Evolutionary conservation across 176 grass and related monocot genomes (phyloP), one percentile per base, ranked within the genome.

Genomic region (Oryza coarctata): DNA sequence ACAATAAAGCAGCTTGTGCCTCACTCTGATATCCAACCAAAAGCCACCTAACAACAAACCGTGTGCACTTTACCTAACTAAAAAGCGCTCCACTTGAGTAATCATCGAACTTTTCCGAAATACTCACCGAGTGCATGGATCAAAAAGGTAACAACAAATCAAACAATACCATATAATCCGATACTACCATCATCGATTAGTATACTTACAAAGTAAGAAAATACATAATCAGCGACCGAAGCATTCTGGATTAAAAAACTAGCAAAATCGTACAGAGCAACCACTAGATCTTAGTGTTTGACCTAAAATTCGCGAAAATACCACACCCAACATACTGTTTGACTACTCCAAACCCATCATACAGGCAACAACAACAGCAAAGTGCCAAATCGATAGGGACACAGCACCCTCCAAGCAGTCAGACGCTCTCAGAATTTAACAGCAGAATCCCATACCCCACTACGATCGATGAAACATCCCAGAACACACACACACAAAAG

Each of bases 1-100:
- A 44, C 44, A 73, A n/a, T 44, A 67, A 78, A 62, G 60, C 76
- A 82, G 36, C 83, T 86, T 85, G 39, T 30, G 45, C 66, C 79
- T 86, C 74, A 86, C 84, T 73, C 88, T 22, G 61, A 67, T 25
- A 86, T 74, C 35, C 83, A 78, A 64, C 67, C 66, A 82, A 82
- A 68, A 50, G 45, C 32, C 58, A 78, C 58, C 83, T 49, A 86
- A 61, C 80, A 90, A 68, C 73, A 25, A 86, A 78, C 67, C 39
- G 36, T 9, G 3, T 36, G 83, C 77, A 89, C 78, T 82, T 76
- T 22, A 30, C 55, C 29, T 77, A 82, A 73, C 71, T 27, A 71
- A 85, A 85, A 81, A 82, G 40, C 41, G 52, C 4, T 33, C 65
- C 66, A 71, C 32, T 65, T 65, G 43, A 67, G 57, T 49, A 66